A percentile compares a stretch with the other conserved stretches of the same genome.
These are phyloP conservation scores for Raphidocelis subcapitata DNA, from an alignment of 139 green algal species.

Conservation along the genomic window DNA sequence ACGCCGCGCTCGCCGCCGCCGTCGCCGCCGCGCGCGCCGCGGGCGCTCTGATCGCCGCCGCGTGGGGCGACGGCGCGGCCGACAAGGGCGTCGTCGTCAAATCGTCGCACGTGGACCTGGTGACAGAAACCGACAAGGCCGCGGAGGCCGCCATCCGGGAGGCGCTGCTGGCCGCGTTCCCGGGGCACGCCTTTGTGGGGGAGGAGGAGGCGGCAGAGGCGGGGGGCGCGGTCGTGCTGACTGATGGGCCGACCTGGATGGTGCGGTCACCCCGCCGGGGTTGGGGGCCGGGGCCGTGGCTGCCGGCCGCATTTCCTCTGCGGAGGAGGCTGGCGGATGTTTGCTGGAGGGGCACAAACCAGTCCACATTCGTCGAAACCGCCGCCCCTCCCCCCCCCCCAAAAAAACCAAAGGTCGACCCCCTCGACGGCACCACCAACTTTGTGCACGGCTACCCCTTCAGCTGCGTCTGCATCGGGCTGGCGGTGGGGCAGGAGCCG, in stretches of 20 bases:
- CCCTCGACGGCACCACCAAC: constrained; percentile 94
- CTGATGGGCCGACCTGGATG: constrained; percentile 93
- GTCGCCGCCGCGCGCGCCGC: constrained; percentile 37
- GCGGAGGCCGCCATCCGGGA: constrained; percentile 72
- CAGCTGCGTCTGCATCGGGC: constrained; percentile 87
- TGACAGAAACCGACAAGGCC: constrained; percentile 94
- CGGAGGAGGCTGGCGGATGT: no score
- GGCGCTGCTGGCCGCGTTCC: constrained; percentile 44
- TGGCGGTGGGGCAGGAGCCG: constrained; percentile 59
- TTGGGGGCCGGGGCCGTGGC: no score
- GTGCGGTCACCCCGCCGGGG: neutral
- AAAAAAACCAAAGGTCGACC: constrained; percentile 50
- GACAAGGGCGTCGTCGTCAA: constrained; percentile 25
- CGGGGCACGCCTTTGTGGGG: constrained; percentile 71
- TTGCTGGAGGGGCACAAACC: no score
- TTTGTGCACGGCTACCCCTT: constrained; percentile 98
- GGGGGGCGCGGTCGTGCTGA: constrained; percentile 57
- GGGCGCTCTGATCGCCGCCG: constrained; percentile 35
- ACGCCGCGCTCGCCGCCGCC: constrained; percentile 32
- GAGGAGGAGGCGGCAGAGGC: constrained; percentile 62
- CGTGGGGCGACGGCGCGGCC: constrained; percentile 13
- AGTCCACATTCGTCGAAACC: no score
- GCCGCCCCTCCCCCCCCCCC: no score
- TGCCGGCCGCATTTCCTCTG: no score
- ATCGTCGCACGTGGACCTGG: constrained; percentile 75